phyloP scores from a whole-genome alignment of 73 alveolate species.

The Tetrahymena thermophila region DNA sequence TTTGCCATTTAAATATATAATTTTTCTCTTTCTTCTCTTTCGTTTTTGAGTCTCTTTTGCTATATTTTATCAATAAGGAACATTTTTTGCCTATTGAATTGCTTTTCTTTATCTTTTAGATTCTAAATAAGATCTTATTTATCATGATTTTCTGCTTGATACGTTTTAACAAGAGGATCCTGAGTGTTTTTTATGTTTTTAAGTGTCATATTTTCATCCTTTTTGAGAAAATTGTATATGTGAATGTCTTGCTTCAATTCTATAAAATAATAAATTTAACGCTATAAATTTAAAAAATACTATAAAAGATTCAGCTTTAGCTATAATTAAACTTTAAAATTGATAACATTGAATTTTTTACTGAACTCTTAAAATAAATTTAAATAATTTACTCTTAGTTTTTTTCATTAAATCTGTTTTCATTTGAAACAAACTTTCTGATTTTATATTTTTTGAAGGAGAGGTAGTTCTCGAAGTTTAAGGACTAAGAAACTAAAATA shows the following conservation, averaged over 20 bases:
- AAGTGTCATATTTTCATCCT: background rate
- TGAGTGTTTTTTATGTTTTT: background rate
- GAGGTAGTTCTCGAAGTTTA: background rate
- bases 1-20: background rate
- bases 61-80: background rate
- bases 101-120: background rate
- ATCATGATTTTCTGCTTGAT: background rate
- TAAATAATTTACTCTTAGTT: background rate
- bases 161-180: background rate
- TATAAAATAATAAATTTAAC: background rate
- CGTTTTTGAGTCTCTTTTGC: background rate
- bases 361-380: too few relatives aligned
- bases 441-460: background rate
- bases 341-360: too few relatives aligned
- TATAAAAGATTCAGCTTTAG: too few relatives aligned
- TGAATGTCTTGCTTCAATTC: background rate
- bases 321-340: too few relatives aligned
- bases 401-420: background rate
- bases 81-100: background rate
- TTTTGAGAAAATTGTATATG: background rate
- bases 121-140: background rate
- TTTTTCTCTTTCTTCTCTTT: background rate
- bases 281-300: background rate
- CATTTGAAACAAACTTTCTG: background rate
- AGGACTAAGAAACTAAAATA: background rate